These are phyloP conservation scores for Phytopythium sindhum DNA, from an alignment of 352 stramenopile species.

Conservation along the genomic window DNA sequence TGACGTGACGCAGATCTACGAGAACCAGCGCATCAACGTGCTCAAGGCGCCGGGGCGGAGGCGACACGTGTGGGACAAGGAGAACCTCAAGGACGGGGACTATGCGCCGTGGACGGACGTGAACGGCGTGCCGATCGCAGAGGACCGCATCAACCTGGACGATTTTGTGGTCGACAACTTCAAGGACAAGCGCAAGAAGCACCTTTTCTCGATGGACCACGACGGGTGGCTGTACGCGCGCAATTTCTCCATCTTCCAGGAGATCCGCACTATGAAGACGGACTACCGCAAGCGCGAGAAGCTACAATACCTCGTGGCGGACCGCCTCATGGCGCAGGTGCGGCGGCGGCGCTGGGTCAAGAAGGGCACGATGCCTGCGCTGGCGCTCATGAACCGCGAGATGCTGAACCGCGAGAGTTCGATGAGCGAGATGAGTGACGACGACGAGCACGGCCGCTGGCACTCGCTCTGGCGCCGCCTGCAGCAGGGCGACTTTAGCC, in stretches of 20 bases:
- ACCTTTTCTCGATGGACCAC: constrained; percentile 83
- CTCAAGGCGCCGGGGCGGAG: constrained; percentile 50
- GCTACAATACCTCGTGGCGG: constrained; percentile 82
- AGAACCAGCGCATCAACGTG: constrained; percentile 86
- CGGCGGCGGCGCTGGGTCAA: constrained; percentile 77
- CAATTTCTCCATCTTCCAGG: constrained; percentile 87
- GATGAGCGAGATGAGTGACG: constrained; percentile 54
- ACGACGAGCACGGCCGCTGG: constrained; percentile 64
- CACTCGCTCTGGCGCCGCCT: constrained; percentile 69
- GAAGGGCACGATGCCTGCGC: constrained; percentile 42
- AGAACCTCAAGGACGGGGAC: constrained; percentile 78
- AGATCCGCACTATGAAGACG: constrained; percentile 72
- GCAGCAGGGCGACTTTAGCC: constrained; percentile 60
- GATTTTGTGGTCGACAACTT: constrained; percentile 79
- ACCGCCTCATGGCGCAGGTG: constrained; percentile 82
- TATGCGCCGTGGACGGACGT: constrained; percentile 85
- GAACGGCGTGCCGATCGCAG: constrained; percentile 77
- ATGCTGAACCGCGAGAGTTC: constrained; percentile 42
- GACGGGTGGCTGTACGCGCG: constrained; percentile 85
- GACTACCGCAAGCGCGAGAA: constrained; percentile 80
- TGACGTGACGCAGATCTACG: constrained; percentile 81
- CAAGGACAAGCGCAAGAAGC: constrained; percentile 77
- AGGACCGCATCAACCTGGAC: constrained; percentile 67
- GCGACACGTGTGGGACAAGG: constrained; percentile 67
- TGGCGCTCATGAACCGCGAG: constrained; percentile 18